phyloP scores from a whole-genome alignment of 176 grass and related monocot species.

The Paspalum notatum region DNA sequence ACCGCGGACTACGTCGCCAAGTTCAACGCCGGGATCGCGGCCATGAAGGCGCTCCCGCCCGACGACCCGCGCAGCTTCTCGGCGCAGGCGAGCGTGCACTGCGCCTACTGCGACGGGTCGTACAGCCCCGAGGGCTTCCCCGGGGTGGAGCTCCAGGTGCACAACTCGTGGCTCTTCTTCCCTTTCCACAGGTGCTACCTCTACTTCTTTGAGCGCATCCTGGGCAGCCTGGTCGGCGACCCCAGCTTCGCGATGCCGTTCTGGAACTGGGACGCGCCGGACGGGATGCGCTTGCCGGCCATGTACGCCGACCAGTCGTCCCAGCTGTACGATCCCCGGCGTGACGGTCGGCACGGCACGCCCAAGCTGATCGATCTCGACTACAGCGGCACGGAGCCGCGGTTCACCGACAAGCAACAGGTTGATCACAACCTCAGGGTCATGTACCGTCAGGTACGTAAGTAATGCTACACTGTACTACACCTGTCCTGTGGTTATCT shows the following conservation, averaged over 20 bases:
- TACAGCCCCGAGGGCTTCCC: constrained; percentile 59
- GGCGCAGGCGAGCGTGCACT: constrained; percentile 61
- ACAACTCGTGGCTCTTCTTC: constrained; percentile 68
- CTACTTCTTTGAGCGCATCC: constrained; percentile 67
- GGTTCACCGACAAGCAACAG: constrained; percentile 38
- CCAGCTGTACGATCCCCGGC: constrained; percentile 47
- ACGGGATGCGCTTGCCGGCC: constrained; percentile 55
- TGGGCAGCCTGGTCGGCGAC: constrained; percentile 59
- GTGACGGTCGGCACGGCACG: constrained; percentile 43
- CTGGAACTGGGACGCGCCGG: constrained; percentile 74
- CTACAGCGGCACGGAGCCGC: constrained; percentile 41
- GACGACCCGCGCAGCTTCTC: constrained; percentile 68
- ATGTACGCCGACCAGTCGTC: constrained; percentile 50
- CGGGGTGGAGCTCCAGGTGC: constrained; percentile 47
- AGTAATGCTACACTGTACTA: background rate
- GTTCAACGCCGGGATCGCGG: constrained; percentile 55
- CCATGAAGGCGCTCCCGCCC: constrained; percentile 58
- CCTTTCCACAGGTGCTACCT: constrained; percentile 67
- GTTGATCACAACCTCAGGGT: constrained; percentile 54
- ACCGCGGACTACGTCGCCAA: constrained; percentile 54
- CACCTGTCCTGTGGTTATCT: background rate
- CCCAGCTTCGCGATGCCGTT: constrained; percentile 52
- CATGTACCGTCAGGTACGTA: constrained; percentile 73
- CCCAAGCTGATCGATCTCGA: constrained; percentile 50
- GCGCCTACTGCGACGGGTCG: constrained; percentile 65